These are phyloP conservation scores for Clausena lansium DNA, from an alignment of 345 rosid genomes.

Conservation along the genomic window DNA sequence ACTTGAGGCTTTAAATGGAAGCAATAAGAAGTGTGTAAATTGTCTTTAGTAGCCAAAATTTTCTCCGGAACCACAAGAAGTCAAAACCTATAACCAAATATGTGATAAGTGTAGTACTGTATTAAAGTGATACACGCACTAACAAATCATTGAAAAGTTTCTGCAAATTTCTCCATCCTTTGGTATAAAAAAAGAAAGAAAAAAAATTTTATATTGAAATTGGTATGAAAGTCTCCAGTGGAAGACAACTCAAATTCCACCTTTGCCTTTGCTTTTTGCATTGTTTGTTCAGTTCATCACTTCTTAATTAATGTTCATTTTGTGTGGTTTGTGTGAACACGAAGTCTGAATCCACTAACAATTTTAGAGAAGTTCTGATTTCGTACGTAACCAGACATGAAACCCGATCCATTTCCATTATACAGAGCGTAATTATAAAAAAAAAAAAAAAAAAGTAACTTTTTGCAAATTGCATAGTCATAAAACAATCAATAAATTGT, in stretches of 20 bases:
- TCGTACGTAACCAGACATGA: background rate
- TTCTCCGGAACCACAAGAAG: constrained; percentile 1
- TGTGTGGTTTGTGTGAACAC: background rate
- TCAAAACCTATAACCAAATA: constrained; percentile 15
- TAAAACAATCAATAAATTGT: background rate
- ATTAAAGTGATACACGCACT: constrained; percentile 13
- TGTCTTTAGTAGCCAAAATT: background rate
- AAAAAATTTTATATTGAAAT: background rate
- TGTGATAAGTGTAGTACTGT: constrained; percentile 9
- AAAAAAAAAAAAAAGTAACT: background rate
- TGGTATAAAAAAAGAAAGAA: too few relatives aligned
- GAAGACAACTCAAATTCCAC: constrained; percentile 26
- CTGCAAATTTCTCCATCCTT: constrained; percentile 11
- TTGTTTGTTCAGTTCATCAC: background rate
- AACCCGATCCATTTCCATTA: background rate
- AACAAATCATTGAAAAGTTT: constrained; percentile 13
- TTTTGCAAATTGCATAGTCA: background rate
- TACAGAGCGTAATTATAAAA: background rate
- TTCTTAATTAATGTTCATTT: constrained; percentile 2
- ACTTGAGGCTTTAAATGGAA: background rate
- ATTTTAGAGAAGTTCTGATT: background rate
- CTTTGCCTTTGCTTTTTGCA: background rate
- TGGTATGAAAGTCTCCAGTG: background rate
- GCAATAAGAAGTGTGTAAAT: background rate
- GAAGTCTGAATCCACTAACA: background rate